Conservation (phyloP, 164 flowering plant genomes). For the Vitis riparia region DNA sequence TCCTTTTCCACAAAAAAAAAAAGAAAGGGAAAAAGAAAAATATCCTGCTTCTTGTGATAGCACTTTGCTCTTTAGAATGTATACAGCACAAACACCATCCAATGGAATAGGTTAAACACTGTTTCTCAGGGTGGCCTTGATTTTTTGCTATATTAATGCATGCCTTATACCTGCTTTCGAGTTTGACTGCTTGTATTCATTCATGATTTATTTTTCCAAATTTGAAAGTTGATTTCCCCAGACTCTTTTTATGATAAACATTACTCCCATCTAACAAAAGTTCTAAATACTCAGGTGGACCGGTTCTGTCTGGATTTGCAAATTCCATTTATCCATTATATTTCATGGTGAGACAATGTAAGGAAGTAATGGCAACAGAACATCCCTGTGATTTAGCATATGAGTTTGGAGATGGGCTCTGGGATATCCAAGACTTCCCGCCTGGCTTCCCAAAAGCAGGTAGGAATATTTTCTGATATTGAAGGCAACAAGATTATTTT, state of each 20-base stretch:
- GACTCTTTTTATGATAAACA: not conserved
- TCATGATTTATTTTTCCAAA: not conserved
- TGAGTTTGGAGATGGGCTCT: constrained; percentile 74
- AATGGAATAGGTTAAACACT: too few species aligned
- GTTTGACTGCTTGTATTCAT: not conserved
- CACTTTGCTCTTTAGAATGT: too few species aligned
- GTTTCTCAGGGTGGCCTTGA: not conserved
- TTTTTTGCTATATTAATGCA: too few species aligned
- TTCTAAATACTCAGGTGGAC: constrained; percentile 39
- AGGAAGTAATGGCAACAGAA: constrained; percentile 81
- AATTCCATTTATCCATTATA: constrained; percentile 57
- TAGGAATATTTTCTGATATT: constrained; percentile 5
- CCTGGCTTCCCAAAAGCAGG: constrained; percentile 71
- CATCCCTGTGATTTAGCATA: constrained; percentile 82
- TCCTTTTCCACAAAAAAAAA: too few species aligned
- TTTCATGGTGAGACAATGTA: constrained; percentile 45
- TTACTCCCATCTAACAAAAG: not conserved
- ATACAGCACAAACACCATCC: too few species aligned
- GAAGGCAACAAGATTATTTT: not conserved
- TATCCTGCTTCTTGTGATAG: too few species aligned
- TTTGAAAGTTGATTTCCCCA: not conserved
- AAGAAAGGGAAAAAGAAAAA: too few species aligned
- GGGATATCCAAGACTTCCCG: constrained; percentile 55
- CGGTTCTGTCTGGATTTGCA: constrained; percentile 33
- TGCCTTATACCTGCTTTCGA: too few species aligned